Conservation (phyloP, 768 basidiomycete species). For the Amylocystis lapponica region DNA sequence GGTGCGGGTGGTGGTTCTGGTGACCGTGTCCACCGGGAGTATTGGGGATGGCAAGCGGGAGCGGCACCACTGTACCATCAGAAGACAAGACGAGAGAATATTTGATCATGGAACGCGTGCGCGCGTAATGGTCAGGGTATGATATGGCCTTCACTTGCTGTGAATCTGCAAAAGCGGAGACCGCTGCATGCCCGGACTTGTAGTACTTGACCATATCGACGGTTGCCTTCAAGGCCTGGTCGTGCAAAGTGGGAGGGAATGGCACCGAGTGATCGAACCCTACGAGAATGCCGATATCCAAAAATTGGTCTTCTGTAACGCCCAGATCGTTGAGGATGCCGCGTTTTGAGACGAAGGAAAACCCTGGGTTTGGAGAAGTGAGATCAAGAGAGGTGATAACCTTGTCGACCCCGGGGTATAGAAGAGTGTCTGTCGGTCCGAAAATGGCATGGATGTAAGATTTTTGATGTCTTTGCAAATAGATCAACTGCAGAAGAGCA, state of each 20-base stretch:
- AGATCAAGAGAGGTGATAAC: slow-evolving; percentile 89
- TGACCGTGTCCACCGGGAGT: slow-evolving; percentile 38
- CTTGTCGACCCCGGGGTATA: slow-evolving; percentile 85
- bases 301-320: slow-evolving; percentile 84
- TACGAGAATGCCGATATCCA: slow-evolving; percentile 88
- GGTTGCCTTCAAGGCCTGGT: slow-evolving; percentile 76
- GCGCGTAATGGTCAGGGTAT: slow-evolving; percentile 83
- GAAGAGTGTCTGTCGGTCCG: slow-evolving; percentile 83
- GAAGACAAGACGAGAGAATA: slow-evolving; percentile 87
- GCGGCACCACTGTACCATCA: slow-evolving; percentile 75
- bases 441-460: slow-evolving; percentile 93
- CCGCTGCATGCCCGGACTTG: slow-evolving; percentile 82
- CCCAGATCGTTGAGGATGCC: slow-evolving; percentile 58
- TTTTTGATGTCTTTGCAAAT: slow-evolving; percentile 89
- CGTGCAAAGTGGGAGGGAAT: slow-evolving; percentile 79
- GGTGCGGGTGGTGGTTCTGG: slow-evolving; percentile 52
- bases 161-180: slow-evolving; percentile 72
- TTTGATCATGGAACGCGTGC: slow-evolving; percentile 87
- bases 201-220: slow-evolving; percentile 92
- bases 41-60: slow-evolving; percentile 66
- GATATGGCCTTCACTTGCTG: slow-evolving; percentile 73
- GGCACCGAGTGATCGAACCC: slow-evolving; percentile 80
- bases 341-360: slow-evolving; percentile 82
- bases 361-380: slow-evolving; percentile 55
- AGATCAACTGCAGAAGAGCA: slow-evolving; percentile 63